Evolutionary conservation across 2,329 filamentous ascomycete genomes (phyloP).

Genomic region (Penicillium corylophilum): DNA sequence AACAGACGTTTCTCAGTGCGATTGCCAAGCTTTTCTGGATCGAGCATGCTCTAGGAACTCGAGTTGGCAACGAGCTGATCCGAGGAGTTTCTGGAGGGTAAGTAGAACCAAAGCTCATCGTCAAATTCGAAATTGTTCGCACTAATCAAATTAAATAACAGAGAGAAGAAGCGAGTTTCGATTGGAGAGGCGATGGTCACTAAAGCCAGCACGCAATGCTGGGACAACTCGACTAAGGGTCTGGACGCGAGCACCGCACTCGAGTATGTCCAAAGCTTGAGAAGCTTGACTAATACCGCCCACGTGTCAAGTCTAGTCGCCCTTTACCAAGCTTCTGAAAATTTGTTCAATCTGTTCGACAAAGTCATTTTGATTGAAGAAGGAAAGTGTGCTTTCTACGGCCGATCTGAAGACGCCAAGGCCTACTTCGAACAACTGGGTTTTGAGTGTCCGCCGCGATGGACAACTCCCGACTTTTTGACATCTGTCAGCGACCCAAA

Average conservation of each 20-base stretch:
- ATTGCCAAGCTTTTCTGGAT: slow-evolving; percentile 72
- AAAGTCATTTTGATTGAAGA: slow-evolving; percentile 67
- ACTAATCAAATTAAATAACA: not conserved
- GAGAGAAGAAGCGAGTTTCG: slow-evolving; percentile 73
- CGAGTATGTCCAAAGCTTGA: slow-evolving; percentile 68
- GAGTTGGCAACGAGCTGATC: slow-evolving; percentile 72
- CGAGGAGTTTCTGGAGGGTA: slow-evolving; percentile 67
- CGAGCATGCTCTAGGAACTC: slow-evolving; percentile 69
- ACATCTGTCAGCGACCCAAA: slow-evolving; percentile 69
- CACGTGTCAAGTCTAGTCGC: slow-evolving; percentile 64
- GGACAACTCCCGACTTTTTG: slow-evolving; percentile 74
- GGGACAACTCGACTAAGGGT: slow-evolving; percentile 74
- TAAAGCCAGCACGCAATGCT: slow-evolving; percentile 65
- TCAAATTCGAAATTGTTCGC: not conserved
- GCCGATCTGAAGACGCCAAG: slow-evolving; percentile 61
- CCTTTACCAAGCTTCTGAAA: slow-evolving; percentile 66
- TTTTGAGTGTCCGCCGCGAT: slow-evolving; percentile 68
- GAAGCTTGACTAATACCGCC: slow-evolving; percentile 64
- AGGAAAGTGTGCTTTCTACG: slow-evolving; percentile 72
- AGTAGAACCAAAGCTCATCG: not conserved
- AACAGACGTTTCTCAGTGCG: slow-evolving; percentile 62
- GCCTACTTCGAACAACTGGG: slow-evolving; percentile 70
- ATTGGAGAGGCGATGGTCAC: slow-evolving; percentile 76
- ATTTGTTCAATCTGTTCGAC: slow-evolving; percentile 59
- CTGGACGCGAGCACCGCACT: slow-evolving; percentile 72